Conservation (phyloP, 208 protist genomes). For the Leishmania mexicana region DNA sequence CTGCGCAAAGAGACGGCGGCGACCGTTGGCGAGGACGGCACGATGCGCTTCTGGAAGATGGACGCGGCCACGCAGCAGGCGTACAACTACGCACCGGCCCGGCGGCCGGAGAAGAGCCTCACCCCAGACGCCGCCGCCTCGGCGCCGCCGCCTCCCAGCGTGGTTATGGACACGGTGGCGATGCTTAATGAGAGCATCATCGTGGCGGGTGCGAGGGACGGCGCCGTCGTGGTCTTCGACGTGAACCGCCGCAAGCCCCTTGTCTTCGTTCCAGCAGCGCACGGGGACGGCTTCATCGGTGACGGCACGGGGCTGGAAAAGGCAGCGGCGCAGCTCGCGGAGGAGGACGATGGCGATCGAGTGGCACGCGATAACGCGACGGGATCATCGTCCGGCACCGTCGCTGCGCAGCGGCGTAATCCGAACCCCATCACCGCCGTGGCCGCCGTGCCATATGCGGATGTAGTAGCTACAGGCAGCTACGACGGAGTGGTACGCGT, state of each 20-base stretch:
- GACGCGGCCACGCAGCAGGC: conserved; percentile 86
- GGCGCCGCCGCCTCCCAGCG: conserved; percentile 14
- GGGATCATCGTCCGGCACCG: conserved; percentile 6
- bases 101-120: background rate
- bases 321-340: conserved; percentile 37
- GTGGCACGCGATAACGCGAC: background rate
- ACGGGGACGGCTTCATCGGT: conserved; percentile 78
- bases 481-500: conserved; percentile 88
- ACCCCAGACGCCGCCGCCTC: background rate
- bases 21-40: conserved; percentile 84
- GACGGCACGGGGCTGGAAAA: conserved; percentile 90
- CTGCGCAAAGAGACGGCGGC: conserved; percentile 76
- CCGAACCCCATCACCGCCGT: conserved; percentile 89
- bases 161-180: conserved; percentile 71
- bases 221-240: conserved; percentile 88
- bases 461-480: conserved; percentile 83
- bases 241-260: conserved; percentile 77
- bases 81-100: conserved; percentile 46
- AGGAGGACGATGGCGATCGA: conserved; percentile 18
- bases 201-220: conserved; percentile 68
- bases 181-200: conserved; percentile 87
- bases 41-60: conserved; percentile 91
- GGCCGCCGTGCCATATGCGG: conserved; percentile 80
- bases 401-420: conserved; percentile 17
- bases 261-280: conserved; percentile 56